phyloP scores from a whole-genome alignment of 2,329 filamentous ascomycete genomes.

The Simplicillium sp. region DNA sequence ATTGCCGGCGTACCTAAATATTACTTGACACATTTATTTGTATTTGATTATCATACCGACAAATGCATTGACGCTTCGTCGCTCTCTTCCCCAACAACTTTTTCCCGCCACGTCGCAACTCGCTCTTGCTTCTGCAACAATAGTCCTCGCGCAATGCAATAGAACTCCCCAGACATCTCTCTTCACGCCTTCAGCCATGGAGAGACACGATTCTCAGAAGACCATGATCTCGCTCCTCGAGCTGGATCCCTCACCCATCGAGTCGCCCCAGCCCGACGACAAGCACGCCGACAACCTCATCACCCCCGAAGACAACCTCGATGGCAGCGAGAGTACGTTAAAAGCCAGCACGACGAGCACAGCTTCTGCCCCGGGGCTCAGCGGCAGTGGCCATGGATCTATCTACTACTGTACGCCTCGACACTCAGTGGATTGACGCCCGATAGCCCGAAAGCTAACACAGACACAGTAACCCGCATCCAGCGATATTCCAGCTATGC shows the following conservation, averaged over 20 bases:
- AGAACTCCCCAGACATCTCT: too few species aligned
- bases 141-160: too few species aligned
- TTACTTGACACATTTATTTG: too few species aligned
- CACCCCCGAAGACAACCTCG: constrained; percentile 24
- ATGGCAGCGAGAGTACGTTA: constrained; percentile 18
- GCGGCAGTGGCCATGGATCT: constrained; percentile 53
- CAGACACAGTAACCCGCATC: constrained; percentile 53
- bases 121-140: too few species aligned
- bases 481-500: constrained; percentile 88
- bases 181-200: too few species aligned
- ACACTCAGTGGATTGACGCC: neutral
- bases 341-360: constrained; percentile 33
- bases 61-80: too few species aligned
- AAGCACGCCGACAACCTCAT: constrained; percentile 35
- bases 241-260: constrained; percentile 76
- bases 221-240: constrained; percentile 61
- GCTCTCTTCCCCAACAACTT: too few species aligned
- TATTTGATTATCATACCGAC: too few species aligned
- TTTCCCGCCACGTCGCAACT: too few species aligned
- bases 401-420: constrained; percentile 62
- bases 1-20: too few species aligned
- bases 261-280: constrained; percentile 35
- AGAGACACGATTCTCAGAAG: constrained; percentile 33
- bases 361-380: constrained; percentile 39
- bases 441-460: neutral